Base-by-base conservation (phyloP, 139 green algal genomes). In the Pseudopediastrum boryanum region DNA sequence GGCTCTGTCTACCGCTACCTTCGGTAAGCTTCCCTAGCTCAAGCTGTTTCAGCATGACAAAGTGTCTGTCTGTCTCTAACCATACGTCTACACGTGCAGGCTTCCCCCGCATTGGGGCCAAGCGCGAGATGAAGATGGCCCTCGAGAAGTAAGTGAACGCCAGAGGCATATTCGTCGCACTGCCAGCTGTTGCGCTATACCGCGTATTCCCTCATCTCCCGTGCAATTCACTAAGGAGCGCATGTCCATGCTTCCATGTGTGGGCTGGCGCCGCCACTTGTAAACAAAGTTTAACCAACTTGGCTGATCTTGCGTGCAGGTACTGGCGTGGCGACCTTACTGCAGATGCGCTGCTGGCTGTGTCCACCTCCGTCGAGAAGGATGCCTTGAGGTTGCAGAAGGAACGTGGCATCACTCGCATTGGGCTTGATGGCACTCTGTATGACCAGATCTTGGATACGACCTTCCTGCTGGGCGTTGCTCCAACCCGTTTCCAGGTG, bases 371-470 rank as follows among this genome's bases (percentile, higher is more conserved):
- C 23, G 82, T 90, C 1, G 79, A 94, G 61, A 42, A 44, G 0
- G 52, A 63, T 0, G 88, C 83, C 13, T 97, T 91, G 92, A 44
- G 52, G 27, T 33, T 70, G 23, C 92, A 96, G 84, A 25, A 54
- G 1, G 61, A 79, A 2, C 84, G 86, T 12, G 92, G 92, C 56
- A 56, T 98, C 4, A n/a, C 81, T 3, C 85, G 86, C 25, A 78
- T 97, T 29, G 94, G 79, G 38, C 70, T 97, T 2, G 93, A 97
- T 68, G 87, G 88, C 68, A 98, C 94, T 0, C 73, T 95, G 9
- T 98, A 98, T 66, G 94, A 98, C 80, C 93, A 97, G 62, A 73
- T 96, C n/a, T 86, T 98, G 36, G 94, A 98, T 86, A 93, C 75
- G n/a, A 85, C 80, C 9, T 85, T 83, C 54, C 89, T 88, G 79